Evolutionary conservation across 371 early-diverging fungal species (phyloP).

Genomic region (Mucor plumbeus): DNA sequence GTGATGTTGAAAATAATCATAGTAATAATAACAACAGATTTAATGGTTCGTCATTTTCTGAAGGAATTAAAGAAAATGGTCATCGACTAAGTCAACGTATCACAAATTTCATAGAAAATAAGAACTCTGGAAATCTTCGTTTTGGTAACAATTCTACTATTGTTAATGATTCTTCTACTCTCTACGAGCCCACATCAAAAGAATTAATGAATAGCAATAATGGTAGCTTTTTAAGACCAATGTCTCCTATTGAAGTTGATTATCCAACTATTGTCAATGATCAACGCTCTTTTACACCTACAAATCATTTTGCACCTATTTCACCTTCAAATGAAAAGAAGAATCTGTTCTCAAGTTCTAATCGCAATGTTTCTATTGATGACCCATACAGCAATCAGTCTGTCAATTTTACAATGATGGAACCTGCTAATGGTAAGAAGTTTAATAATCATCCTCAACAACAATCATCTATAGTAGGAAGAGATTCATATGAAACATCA

Average conservation of each 20-base stretch:
- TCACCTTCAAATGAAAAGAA: background rate
- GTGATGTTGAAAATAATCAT: slow-evolving; percentile 16
- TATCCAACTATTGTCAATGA: slow-evolving; percentile 10
- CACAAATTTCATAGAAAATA: slow-evolving; percentile 28
- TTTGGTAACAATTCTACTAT: background rate
- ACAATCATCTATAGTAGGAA: background rate
- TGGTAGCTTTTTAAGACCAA: slow-evolving; percentile 38
- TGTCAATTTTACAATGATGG: slow-evolving; percentile 42
- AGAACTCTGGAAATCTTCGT: slow-evolving; percentile 6
- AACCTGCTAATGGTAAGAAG: slow-evolving; percentile 15
- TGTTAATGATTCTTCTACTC: background rate
- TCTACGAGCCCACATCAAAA: background rate
- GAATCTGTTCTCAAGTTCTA: background rate
- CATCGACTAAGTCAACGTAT: slow-evolving; percentile 33
- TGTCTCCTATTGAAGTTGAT: slow-evolving; percentile 46
- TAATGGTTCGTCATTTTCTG: slow-evolving; percentile 22
- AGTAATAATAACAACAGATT: slow-evolving; percentile 4
- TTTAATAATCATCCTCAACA: background rate
- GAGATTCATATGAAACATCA: slow-evolving; percentile 10
- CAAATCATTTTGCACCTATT: background rate
- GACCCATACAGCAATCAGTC: slow-evolving; percentile 41
- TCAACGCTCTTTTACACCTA: slow-evolving; percentile 16
- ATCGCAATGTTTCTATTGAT: slow-evolving; percentile 32
- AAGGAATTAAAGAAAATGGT: slow-evolving; percentile 11
- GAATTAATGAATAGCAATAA: slow-evolving; percentile 6